A percentile compares a stretch with the other conserved stretches of the same genome.
Conservation (phyloP, 352 stramenopile species). For the Lagenidium giganteum region DNA sequence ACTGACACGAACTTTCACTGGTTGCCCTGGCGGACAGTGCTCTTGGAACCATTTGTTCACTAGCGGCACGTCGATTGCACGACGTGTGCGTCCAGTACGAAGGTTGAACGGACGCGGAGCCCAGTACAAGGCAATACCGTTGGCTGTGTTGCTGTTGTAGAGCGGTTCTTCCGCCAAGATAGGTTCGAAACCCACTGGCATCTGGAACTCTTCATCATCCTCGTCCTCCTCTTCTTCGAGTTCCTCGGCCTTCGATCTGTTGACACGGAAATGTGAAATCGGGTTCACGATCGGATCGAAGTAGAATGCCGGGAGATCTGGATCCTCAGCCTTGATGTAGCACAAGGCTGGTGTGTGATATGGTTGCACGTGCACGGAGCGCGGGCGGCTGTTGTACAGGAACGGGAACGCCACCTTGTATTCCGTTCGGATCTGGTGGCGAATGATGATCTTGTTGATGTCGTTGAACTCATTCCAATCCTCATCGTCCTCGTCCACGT, state of each 20-base stretch:
- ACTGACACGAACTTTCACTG: slow-evolving; percentile 98
- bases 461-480: slow-evolving; percentile 99
- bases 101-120: slow-evolving; percentile 98
- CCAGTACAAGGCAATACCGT: slow-evolving; percentile 98
- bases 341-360: slow-evolving; percentile 97
- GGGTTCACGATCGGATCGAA: slow-evolving; percentile 98
- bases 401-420: slow-evolving; percentile 99
- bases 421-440: slow-evolving; percentile 98
- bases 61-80: slow-evolving; percentile 97
- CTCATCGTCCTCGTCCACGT: slow-evolving; percentile 97
- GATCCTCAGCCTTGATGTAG: slow-evolving; percentile 97
- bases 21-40: slow-evolving; percentile 96
- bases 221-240: slow-evolving; percentile 58
- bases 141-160: slow-evolving; percentile 93
- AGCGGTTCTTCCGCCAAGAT: slow-evolving; percentile 92
- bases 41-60: slow-evolving; percentile 99
- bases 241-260: slow-evolving; percentile 44
- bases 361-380: slow-evolving; percentile 91
- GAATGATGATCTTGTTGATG: slow-evolving; percentile 99
- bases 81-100: slow-evolving; percentile 92
- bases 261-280: slow-evolving; percentile 92
- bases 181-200: slow-evolving; percentile 86
- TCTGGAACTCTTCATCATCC: slow-evolving; percentile 86
- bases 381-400: slow-evolving; percentile 98
- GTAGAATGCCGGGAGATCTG: slow-evolving; percentile 95